Evolutionary conservation across 2,329 filamentous ascomycete genomes (phyloP).

Genomic region (Aspergillus bombycis): DNA sequence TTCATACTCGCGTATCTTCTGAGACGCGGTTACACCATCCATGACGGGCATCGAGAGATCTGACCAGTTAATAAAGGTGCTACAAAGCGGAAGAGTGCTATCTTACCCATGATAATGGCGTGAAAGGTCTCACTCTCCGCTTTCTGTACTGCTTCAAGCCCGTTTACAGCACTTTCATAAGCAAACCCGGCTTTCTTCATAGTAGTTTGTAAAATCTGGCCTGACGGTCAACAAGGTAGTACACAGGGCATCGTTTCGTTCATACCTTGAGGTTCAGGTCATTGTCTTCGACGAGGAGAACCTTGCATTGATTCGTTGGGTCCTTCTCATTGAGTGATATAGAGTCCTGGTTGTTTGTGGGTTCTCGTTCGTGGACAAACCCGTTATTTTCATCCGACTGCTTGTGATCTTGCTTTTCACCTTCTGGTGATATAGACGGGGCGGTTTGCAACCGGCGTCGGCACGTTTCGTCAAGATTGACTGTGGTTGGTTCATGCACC

Average conservation of each 20-base stretch:
- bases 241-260: background rate
- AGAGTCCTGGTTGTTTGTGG: background rate
- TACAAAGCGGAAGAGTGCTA: background rate
- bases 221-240: background rate
- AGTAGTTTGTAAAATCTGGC: background rate
- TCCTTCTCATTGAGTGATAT: background rate
- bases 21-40: conserved; percentile 37
- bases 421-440: background rate
- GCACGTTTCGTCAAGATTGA: background rate
- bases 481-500: background rate
- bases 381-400: background rate
- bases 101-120: background rate
- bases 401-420: background rate
- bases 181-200: background rate
- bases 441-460: background rate
- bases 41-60: conserved; percentile 44
- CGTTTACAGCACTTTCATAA: background rate
- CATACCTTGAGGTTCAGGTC: background rate
- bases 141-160: background rate
- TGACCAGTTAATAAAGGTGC: conserved; percentile 3
- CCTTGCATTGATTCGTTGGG: background rate
- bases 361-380: background rate
- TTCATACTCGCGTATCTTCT: conserved; percentile 33
- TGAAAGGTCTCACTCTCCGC: background rate
- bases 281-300: background rate